phyloP scores from a whole-genome alignment of 805 yeast species.

The Debaryomyces hansenii region DNA sequence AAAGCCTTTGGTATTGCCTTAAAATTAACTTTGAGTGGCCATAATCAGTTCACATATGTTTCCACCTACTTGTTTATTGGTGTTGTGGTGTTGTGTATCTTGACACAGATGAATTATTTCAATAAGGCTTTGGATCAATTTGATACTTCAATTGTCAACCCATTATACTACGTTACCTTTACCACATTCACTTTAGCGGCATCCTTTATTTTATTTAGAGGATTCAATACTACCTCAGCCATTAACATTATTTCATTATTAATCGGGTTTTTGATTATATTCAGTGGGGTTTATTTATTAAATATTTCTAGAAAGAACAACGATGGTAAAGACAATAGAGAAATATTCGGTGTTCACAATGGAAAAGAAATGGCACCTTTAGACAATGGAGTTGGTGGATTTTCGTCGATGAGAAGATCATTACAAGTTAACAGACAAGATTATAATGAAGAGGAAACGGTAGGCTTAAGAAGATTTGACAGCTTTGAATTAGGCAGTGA shows the following conservation, averaged over 20 bases:
- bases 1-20: slow-evolving; percentile 92
- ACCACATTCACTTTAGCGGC: slow-evolving; percentile 87
- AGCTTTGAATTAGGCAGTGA: slow-evolving; percentile 53
- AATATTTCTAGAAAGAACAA: slow-evolving; percentile 72
- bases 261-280: slow-evolving; percentile 83
- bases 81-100: slow-evolving; percentile 77
- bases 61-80: slow-evolving; percentile 79
- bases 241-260: slow-evolving; percentile 79
- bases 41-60: slow-evolving; percentile 81
- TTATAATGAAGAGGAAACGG: slow-evolving; percentile 44
- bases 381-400: slow-evolving; percentile 80
- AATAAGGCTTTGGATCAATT: slow-evolving; percentile 92
- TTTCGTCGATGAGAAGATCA: slow-evolving; percentile 69
- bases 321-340: slow-evolving; percentile 46
- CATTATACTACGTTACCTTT: slow-evolving; percentile 86
- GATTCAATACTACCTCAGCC: slow-evolving; percentile 80
- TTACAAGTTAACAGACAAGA: slow-evolving; percentile 58
- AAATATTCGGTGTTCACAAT: slow-evolving; percentile 61
- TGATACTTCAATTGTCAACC: slow-evolving; percentile 90
- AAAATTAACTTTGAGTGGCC: slow-evolving; percentile 79
- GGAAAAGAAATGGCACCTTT: slow-evolving; percentile 59
- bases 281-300: slow-evolving; percentile 81
- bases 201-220: slow-evolving; percentile 80
- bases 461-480: slow-evolving; percentile 60
- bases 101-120: slow-evolving; percentile 91